Percentiles rank a stretch among this genome's conserved stretches.
Evolutionary conservation across 495 filamentous ascomycete species (phyloP).

Genomic region (Symbiotaphrina buchneri): DNA sequence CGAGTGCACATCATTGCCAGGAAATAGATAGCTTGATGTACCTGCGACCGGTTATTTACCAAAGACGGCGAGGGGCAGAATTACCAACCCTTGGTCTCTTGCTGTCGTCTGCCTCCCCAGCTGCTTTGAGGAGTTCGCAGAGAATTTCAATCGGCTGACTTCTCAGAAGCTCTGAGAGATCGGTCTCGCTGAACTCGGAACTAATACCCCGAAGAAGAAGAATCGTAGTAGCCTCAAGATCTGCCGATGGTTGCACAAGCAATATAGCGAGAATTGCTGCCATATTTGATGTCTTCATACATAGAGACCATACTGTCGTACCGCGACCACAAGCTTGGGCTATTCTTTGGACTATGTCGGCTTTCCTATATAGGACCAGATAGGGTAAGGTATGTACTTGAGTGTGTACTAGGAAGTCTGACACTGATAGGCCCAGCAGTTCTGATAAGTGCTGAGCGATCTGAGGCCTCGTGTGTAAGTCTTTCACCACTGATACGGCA

Average conservation of each 20-base stretch:
- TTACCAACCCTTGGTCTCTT: conserved; percentile 34
- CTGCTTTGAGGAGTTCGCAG: conserved; percentile 63
- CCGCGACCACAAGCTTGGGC: conserved; percentile 44
- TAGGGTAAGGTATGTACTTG: conserved; percentile 68
- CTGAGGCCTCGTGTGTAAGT: conserved; percentile 57
- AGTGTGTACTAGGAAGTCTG: conserved; percentile 51
- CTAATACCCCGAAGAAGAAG: conserved; percentile 39
- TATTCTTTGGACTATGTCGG: conserved; percentile 60
- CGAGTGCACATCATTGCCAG: conserved; percentile 33
- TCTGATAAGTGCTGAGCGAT: conserved; percentile 63
- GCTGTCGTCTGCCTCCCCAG: conserved; percentile 40
- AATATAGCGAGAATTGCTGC: conserved; percentile 60
- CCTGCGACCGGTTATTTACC: conserved; percentile 13
- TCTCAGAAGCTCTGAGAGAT: conserved; percentile 44
- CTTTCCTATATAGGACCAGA: conserved; percentile 54
- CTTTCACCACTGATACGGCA: conserved; percentile 56
- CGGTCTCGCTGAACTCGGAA: conserved; percentile 37
- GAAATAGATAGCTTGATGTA: conserved; percentile 37
- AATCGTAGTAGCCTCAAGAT: conserved; percentile 48
- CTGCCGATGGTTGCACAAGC: conserved; percentile 40
- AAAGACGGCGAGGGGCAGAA: too few relatives aligned
- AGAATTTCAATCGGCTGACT: conserved; percentile 54
- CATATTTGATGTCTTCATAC: conserved; percentile 45
- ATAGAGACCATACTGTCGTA: conserved; percentile 31
- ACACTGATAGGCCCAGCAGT: conserved; percentile 45